Percentiles rank a stretch among this genome's conserved stretches.
Conservation (phyloP, 2,329 filamentous ascomycete genomes). For the Elsinoe ampelina region DNA sequence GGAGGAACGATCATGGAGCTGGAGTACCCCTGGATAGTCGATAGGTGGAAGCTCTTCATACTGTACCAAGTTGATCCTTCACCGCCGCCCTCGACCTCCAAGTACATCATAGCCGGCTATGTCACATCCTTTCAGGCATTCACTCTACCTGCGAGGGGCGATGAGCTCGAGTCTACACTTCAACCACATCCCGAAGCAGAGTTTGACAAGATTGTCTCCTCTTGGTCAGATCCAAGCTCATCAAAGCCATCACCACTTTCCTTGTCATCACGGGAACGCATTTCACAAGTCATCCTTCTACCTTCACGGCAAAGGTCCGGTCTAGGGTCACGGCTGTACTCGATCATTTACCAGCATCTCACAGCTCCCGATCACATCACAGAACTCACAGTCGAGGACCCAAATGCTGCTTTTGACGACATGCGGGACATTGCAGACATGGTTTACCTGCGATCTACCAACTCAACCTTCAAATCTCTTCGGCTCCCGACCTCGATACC, state of each 20-base stretch:
- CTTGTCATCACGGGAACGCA: slow-evolving; percentile 67
- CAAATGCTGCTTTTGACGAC: slow-evolving; percentile 76
- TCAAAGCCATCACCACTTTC: slow-evolving; percentile 34
- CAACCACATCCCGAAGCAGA: slow-evolving; percentile 19
- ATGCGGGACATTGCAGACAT: slow-evolving; percentile 69
- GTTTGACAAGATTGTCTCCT: slow-evolving; percentile 14
- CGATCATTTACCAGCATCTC: slow-evolving; percentile 64
- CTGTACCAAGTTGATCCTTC: slow-evolving; percentile 35
- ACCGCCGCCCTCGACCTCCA: slow-evolving; percentile 20
- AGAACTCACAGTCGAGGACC: slow-evolving; percentile 90
- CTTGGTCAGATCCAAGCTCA: slow-evolving; percentile 3
- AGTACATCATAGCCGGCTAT: slow-evolving; percentile 83
- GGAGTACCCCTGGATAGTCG: slow-evolving; percentile 61
- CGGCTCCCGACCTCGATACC: slow-evolving; percentile 44
- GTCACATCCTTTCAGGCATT: slow-evolving; percentile 83
- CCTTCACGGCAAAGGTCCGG: slow-evolving; percentile 77
- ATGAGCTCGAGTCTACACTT: slow-evolving; percentile 21
- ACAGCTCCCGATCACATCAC: slow-evolving; percentile 54
- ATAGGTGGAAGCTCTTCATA: slow-evolving; percentile 89
- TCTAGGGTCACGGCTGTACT: slow-evolving; percentile 72
- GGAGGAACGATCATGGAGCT: slow-evolving; percentile 70
- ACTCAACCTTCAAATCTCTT: slow-evolving; percentile 24
- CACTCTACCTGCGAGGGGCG: slow-evolving; percentile 25
- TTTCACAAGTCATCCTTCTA: slow-evolving; percentile 88
- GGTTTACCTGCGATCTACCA: slow-evolving; percentile 48